A percentile compares a stretch with the other conserved stretches of the same genome.
Conservation (phyloP, 495 filamentous ascomycete species). For the Tuber calosporum region DNA sequence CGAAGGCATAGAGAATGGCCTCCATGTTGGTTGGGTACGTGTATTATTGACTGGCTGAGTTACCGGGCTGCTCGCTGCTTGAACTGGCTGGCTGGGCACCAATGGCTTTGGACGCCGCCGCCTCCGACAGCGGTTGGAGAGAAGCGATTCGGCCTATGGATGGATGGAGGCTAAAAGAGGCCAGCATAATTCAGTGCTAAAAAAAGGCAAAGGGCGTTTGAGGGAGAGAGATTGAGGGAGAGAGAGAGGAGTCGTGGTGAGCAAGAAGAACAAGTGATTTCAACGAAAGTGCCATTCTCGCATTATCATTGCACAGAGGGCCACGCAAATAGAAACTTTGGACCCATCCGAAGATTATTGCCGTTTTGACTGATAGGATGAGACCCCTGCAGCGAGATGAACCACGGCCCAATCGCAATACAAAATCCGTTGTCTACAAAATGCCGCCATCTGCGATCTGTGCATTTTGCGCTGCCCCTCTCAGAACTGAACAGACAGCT, state of each 20-base stretch:
- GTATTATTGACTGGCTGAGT: neutral
- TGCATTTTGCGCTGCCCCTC: constrained; percentile 14
- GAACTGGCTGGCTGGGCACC: neutral
- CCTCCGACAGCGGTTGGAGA: neutral
- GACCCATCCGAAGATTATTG: neutral
- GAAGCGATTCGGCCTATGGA: neutral
- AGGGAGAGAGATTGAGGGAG: too few species aligned
- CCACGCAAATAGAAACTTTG: neutral
- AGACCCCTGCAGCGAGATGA: constrained; percentile 18
- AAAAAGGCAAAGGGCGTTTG: constrained; percentile 1
- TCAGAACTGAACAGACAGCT: constrained; percentile 7
- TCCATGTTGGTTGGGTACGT: neutral
- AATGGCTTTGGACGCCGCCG: neutral
- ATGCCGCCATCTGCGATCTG: constrained; percentile 16
- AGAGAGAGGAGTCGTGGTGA: neutral
- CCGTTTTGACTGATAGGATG: constrained; percentile 15
- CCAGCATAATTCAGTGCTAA: neutral
- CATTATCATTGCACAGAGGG: neutral
- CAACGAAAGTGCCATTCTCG: neutral
- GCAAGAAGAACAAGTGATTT: neutral
- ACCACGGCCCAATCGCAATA: constrained; percentile 21
- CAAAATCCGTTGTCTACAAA: constrained; percentile 6
- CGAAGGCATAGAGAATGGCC: neutral
- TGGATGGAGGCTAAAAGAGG: neutral
- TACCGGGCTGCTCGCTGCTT: neutral